These are phyloP conservation scores for Tuber umbilicatum DNA, from an alignment of 495 filamentous ascomycete species.

Conservation along the genomic window DNA sequence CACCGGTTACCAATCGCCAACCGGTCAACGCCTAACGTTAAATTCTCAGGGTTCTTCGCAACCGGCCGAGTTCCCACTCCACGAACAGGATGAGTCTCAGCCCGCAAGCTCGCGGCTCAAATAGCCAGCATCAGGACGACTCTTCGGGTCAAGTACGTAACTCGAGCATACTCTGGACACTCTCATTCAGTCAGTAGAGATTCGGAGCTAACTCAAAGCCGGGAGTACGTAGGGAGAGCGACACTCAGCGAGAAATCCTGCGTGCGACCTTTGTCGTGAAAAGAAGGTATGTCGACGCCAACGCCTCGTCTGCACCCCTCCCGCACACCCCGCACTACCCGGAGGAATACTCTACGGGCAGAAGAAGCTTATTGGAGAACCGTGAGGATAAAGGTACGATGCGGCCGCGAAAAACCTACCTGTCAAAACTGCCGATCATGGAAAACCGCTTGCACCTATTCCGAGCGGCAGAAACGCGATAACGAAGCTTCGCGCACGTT, in stretches of 20 bases:
- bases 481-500: conserved; percentile 40
- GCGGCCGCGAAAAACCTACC: conserved; percentile 36
- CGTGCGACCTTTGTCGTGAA: conserved; percentile 40
- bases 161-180: neutral
- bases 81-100: neutral
- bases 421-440: conserved; percentile 39
- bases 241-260: conserved; percentile 35
- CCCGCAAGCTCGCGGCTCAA: neutral
- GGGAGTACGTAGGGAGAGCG: conserved; percentile 21
- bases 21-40: neutral
- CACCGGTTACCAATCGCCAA: neutral
- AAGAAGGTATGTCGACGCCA: conserved; percentile 30
- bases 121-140: neutral
- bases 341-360: neutral
- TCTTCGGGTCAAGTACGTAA: neutral
- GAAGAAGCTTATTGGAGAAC: neutral
- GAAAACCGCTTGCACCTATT: conserved; percentile 37
- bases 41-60: neutral
- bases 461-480: conserved; percentile 38
- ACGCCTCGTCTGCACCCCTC: neutral
- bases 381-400: conserved; percentile 28
- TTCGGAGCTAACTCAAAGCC: neutral
- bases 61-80: neutral
- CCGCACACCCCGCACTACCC: neutral
- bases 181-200: neutral